Percentiles rank a stretch among this genome's conserved stretches.
Conservation (phyloP, 2,329 filamentous ascomycete species). For the Penicillium sp. region DNA sequence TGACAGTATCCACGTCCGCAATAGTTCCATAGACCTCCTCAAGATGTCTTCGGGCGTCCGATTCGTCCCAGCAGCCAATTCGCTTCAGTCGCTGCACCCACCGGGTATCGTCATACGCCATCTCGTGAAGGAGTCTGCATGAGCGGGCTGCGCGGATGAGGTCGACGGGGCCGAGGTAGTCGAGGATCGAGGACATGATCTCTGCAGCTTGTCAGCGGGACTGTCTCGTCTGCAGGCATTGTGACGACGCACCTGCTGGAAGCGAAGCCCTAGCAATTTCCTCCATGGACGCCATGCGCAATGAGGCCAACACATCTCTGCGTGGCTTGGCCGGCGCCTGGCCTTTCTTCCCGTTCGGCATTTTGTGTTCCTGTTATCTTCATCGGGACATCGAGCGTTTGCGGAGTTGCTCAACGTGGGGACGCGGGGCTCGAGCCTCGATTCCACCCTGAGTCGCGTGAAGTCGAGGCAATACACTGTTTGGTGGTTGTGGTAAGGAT, state of each 20-base stretch:
- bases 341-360: constrained; percentile 53
- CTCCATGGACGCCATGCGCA: constrained; percentile 75
- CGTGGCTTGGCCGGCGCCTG: constrained; percentile 36
- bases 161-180: constrained; percentile 82
- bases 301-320: constrained; percentile 65
- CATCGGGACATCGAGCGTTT: constrained; percentile 25
- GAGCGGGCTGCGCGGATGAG: constrained; percentile 81
- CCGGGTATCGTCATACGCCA: constrained; percentile 97
- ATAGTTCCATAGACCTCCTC: constrained; percentile 61
- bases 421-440: not conserved
- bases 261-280: constrained; percentile 72
- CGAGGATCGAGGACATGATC: constrained; percentile 81
- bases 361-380: constrained; percentile 29
- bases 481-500: not conserved
- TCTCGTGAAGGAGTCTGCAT: constrained; percentile 85
- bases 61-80: constrained; percentile 91
- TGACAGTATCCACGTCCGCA: constrained; percentile 25
- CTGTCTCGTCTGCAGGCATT: not conserved
- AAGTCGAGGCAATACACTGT: not conserved
- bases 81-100: constrained; percentile 84
- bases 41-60: constrained; percentile 74
- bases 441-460: not conserved
- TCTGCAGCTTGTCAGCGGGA: constrained; percentile 54
- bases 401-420: constrained; percentile 2
- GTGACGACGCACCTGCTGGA: constrained; percentile 66